Evolutionary conservation across 2,329 filamentous ascomycete genomes (phyloP).

Genomic region (Diaporthe amygdali): DNA sequence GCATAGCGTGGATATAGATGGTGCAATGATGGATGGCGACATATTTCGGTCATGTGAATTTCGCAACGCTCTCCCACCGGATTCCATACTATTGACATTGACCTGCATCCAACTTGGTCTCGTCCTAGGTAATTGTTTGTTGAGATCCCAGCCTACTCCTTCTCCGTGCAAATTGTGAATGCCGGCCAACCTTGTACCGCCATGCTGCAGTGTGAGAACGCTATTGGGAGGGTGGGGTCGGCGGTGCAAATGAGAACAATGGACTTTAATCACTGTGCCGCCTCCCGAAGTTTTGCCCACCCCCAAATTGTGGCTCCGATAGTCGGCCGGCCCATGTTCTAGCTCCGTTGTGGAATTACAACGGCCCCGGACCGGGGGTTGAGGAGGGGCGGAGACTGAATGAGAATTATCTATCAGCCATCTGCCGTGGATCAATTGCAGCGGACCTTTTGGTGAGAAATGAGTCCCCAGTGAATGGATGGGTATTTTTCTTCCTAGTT

Average conservation of each 20-base stretch:
- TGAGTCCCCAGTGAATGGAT: neutral
- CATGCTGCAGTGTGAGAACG: neutral
- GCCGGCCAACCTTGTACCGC: neutral
- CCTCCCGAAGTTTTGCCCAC: neutral
- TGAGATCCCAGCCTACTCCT: neutral
- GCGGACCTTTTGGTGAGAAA: neutral
- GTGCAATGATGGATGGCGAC: neutral
- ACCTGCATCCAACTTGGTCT: neutral
- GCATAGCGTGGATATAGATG: neutral
- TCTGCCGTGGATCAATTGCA: neutral
- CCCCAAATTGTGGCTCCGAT: conserved; percentile 10
- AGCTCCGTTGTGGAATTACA: conserved; percentile 6
- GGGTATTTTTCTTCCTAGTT: neutral
- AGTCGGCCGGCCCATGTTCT: conserved; percentile 8
- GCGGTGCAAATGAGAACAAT: neutral
- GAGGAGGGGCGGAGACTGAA: no score
- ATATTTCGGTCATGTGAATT: neutral
- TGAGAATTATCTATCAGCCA: neutral
- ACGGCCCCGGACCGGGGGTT: conserved; percentile 4
- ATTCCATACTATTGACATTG: neutral
- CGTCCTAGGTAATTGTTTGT: neutral
- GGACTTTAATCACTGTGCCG: neutral
- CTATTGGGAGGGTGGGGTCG: neutral
- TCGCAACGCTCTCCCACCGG: neutral
- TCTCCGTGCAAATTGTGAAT: neutral